Conservation (phyloP, 805 yeast genomes). For the Candida peoriensis region DNA sequence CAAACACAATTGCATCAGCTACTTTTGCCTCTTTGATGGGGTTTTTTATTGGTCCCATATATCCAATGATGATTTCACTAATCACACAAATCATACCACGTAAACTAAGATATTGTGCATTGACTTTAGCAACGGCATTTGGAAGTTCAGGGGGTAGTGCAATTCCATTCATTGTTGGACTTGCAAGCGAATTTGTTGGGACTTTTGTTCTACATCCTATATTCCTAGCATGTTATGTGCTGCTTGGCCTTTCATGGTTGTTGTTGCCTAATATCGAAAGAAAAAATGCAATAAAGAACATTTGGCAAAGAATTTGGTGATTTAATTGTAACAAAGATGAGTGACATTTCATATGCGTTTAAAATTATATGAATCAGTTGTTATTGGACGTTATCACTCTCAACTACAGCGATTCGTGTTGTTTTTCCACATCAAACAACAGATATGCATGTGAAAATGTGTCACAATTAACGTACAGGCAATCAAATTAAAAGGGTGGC, state of each 20-base stretch:
- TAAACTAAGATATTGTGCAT: slow-evolving; percentile 44
- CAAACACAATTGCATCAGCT: slow-evolving; percentile 39
- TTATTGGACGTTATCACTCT: no score
- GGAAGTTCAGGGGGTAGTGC: slow-evolving; percentile 57
- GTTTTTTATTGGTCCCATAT: slow-evolving; percentile 52
- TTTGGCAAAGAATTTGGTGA: slow-evolving; percentile 23
- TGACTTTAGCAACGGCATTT: slow-evolving; percentile 49
- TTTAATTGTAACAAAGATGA: no score
- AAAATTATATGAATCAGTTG: no score
- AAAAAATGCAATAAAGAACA: slow-evolving; percentile 16
- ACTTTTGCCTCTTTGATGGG: slow-evolving; percentile 44
- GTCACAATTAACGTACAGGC: no score
- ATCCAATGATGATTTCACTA: slow-evolving; percentile 44
- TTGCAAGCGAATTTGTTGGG: slow-evolving; percentile 40
- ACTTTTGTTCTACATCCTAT: slow-evolving; percentile 48
- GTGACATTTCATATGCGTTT: no score
- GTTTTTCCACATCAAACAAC: no score
- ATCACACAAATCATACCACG: slow-evolving; percentile 43
- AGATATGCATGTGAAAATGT: no score
- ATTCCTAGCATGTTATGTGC: slow-evolving; percentile 32
- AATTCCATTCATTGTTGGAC: slow-evolving; percentile 48
- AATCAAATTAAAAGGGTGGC: no score
- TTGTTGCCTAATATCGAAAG: slow-evolving; percentile 40
- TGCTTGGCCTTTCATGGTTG: slow-evolving; percentile 38
- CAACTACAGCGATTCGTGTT: no score